These are phyloP conservation scores for Amphirosellinia nigrospora DNA, from an alignment of 495 filamentous ascomycete genomes.

Conservation along the genomic window DNA sequence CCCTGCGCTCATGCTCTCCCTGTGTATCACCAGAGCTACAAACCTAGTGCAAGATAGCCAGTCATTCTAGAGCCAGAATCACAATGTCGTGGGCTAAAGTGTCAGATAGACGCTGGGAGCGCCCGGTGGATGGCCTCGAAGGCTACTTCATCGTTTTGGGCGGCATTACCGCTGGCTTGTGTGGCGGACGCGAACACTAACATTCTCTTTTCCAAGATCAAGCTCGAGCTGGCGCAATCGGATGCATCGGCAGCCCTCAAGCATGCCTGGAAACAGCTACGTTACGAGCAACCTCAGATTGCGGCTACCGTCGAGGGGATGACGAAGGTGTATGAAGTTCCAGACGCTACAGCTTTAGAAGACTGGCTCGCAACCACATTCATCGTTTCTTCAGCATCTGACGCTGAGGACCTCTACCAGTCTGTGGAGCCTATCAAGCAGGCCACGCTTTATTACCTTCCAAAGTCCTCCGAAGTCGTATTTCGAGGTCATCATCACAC, in stretches of 20 bases:
- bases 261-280: slow-evolving; percentile 38
- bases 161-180: slow-evolving; percentile 26
- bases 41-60: no score
- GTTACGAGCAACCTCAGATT: slow-evolving; percentile 37
- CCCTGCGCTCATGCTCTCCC: not conserved
- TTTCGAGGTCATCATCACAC: slow-evolving; percentile 29
- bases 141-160: slow-evolving; percentile 31
- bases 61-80: not conserved
- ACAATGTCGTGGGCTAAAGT: slow-evolving; percentile 31
- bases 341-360: slow-evolving; percentile 30
- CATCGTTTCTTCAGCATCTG: slow-evolving; percentile 31
- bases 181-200: slow-evolving; percentile 36
- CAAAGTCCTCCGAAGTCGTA: slow-evolving; percentile 34
- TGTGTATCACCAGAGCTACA: not conserved
- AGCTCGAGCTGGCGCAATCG: slow-evolving; percentile 25
- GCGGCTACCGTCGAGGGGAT: slow-evolving; percentile 31
- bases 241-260: slow-evolving; percentile 30
- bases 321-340: slow-evolving; percentile 39
- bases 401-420: slow-evolving; percentile 31
- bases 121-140: slow-evolving; percentile 34
- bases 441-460: slow-evolving; percentile 38
- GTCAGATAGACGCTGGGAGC: slow-evolving; percentile 38
- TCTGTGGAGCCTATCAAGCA: slow-evolving; percentile 30
- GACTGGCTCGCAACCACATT: slow-evolving; percentile 38
- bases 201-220: slow-evolving; percentile 32